These are phyloP conservation scores for Prunus davidiana DNA, from an alignment of 306 rosid genomes.

Conservation along the genomic window DNA sequence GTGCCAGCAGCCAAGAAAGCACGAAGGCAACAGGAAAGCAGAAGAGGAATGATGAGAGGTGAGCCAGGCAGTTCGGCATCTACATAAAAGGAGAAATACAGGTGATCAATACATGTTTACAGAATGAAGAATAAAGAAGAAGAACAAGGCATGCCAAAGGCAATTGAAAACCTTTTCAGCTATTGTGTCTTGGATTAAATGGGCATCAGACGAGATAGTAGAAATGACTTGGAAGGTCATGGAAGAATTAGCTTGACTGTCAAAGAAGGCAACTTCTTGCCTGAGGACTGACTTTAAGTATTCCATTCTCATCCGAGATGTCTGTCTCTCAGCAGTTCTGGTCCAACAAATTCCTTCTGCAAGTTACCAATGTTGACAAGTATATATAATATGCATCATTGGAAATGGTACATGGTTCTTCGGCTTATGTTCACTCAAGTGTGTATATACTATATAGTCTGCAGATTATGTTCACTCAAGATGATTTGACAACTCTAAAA, in stretches of 20 bases:
- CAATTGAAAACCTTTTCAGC: slow-evolving; percentile 55
- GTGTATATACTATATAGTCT: too few species aligned
- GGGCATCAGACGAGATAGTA: slow-evolving; percentile 70
- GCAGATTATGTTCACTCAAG: too few species aligned
- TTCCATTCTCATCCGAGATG: slow-evolving; percentile 57
- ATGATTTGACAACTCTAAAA: too few species aligned
- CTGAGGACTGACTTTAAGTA: slow-evolving; percentile 61
- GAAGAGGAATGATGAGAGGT: slow-evolving; percentile 52
- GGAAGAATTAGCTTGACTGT: slow-evolving; percentile 48
- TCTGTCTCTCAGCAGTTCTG: slow-evolving; percentile 81
- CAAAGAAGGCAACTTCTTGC: slow-evolving; percentile 80
- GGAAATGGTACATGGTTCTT: background rate
- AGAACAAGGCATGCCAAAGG: background rate
- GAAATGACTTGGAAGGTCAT: slow-evolving; percentile 63
- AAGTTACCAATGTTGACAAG: background rate
- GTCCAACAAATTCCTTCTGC: slow-evolving; percentile 84
- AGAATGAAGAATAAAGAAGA: background rate
- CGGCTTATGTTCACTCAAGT: background rate
- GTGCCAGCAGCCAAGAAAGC: slow-evolving; percentile 70
- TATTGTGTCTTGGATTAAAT: slow-evolving; percentile 64
- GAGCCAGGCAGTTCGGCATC: slow-evolving; percentile 57
- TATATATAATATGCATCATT: background rate
- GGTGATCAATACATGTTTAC: background rate
- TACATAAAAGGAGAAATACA: slow-evolving; percentile 12
- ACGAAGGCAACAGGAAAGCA: slow-evolving; percentile 50